Evolutionary conservation across 2,329 filamentous ascomycete species (phyloP).

Genomic region (Pezicula neosporulosa): DNA sequence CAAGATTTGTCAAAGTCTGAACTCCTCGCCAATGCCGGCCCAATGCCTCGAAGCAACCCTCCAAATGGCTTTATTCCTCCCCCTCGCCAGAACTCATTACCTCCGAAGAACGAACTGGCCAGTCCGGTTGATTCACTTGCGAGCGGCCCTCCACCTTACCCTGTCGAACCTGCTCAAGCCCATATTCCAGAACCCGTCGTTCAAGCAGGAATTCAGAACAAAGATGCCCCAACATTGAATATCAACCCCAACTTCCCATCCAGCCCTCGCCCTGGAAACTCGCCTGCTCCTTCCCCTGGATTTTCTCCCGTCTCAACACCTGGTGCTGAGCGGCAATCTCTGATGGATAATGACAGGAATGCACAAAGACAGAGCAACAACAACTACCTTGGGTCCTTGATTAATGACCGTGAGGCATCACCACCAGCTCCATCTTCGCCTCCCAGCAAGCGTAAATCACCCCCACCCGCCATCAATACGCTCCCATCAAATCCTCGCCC

Average conservation of each 20-base stretch:
- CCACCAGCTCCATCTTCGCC: conserved; percentile 3
- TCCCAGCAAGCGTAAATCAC: conserved; percentile 10
- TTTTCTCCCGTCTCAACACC: conserved; percentile 9
- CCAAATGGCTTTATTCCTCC: conserved; percentile 23
- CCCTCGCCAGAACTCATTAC: conserved; percentile 42
- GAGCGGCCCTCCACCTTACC: conserved; percentile 29
- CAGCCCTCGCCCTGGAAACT: conserved; percentile 10
- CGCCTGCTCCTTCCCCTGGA: conserved; percentile 8
- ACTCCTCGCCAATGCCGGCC: conserved; percentile 21
- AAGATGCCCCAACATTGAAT: conserved; percentile 2
- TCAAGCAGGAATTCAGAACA: conserved; percentile 10
- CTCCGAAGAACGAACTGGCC: conserved; percentile 34
- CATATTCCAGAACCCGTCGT: conserved; percentile 12
- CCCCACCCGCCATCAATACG: conserved; percentile 23
- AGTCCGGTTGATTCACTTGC: conserved; percentile 31
- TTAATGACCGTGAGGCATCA: conserved; percentile 9
- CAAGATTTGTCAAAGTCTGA: conserved; percentile 18
- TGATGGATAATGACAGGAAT: conserved; percentile 2
- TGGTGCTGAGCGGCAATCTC: background rate
- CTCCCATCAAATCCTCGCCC: conserved; percentile 29
- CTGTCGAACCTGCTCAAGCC: conserved; percentile 17
- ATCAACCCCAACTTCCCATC: conserved; percentile 9
- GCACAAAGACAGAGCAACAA: conserved; percentile 23
- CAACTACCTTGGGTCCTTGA: conserved; percentile 26
- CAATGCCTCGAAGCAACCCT: conserved; percentile 20